A percentile compares a stretch with the other conserved stretches of the same genome.
Conservation (phyloP, 2,329 filamentous ascomycete species). For the Alternaria burnsii region DNA sequence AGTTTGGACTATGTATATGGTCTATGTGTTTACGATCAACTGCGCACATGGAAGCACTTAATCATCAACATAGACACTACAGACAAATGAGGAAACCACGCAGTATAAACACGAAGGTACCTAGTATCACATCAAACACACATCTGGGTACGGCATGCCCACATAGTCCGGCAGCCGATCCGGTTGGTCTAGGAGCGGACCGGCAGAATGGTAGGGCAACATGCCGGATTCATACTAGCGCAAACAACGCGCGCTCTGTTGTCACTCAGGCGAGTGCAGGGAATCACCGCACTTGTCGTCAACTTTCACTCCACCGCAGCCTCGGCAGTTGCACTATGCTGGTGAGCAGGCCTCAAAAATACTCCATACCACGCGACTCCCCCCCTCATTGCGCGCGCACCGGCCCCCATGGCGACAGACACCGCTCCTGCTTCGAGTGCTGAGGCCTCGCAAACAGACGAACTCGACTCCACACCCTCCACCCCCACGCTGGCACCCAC, state of each 20-base stretch:
- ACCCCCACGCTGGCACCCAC: conserved; percentile 23
- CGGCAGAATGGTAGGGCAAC: conserved; percentile 7
- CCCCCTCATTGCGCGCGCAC: conserved; percentile 26
- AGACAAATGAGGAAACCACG: not conserved
- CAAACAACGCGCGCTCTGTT: conserved; percentile 26
- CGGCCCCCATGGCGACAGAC: conserved; percentile 33
- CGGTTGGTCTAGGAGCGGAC: conserved; percentile 9
- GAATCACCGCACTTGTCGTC: conserved; percentile 15
- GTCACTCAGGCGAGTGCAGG: conserved; percentile 25
- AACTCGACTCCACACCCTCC: conserved; percentile 25
- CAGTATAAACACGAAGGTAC: not conserved
- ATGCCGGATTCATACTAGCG: conserved; percentile 16
- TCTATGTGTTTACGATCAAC: not conserved
- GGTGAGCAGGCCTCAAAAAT: conserved; percentile 23
- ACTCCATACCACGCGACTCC: conserved; percentile 28
- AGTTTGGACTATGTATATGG: not conserved
- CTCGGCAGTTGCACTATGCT: conserved; percentile 33
- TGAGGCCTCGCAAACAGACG: conserved; percentile 37
- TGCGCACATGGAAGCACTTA: not conserved
- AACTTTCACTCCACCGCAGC: conserved; percentile 18
- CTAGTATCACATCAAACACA: not conserved
- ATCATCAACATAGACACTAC: not conserved
- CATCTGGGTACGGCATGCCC: not conserved
- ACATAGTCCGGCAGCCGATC: not conserved
- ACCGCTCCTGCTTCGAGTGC: conserved; percentile 32